Evolutionary conservation across 2,329 filamentous ascomycete genomes (phyloP).

Genomic region (Claviceps africana): DNA sequence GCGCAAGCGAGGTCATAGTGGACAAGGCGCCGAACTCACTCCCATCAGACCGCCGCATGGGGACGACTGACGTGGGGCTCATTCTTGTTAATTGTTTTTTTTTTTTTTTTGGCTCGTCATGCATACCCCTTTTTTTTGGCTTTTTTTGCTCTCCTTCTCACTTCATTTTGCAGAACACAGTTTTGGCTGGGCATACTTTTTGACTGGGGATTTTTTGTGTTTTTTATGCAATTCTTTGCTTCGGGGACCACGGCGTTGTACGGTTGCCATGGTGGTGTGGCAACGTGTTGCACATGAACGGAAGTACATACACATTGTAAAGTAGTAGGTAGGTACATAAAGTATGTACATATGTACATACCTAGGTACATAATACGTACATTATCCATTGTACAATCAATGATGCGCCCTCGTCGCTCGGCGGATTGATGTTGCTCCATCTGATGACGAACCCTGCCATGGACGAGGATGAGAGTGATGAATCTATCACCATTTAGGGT

Average conservation of each 20-base stretch:
- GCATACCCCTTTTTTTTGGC: no score
- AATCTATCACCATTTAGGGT: background rate
- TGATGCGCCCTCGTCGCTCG: background rate
- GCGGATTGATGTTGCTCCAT: background rate
- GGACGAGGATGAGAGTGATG: background rate
- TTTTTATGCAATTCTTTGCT: background rate
- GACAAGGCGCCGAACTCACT: constrained; percentile 57
- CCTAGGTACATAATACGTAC: no score
- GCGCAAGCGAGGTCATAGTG: constrained; percentile 52
- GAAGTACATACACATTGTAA: no score
- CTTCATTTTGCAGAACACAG: background rate
- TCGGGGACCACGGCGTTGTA: no score
- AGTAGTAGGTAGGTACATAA: no score
- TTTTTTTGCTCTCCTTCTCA: background rate
- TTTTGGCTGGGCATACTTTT: no score
- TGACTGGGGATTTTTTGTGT: background rate
- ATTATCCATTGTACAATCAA: no score
- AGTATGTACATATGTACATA: no score
- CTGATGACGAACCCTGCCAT: background rate
- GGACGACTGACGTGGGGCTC: constrained; percentile 9
- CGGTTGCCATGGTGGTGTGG: no score
- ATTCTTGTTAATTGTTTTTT: no score
- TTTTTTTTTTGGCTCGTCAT: background rate
- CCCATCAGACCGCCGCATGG: constrained; percentile 39
- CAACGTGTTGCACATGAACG: background rate